phyloP scores from a whole-genome alignment of 805 yeast genomes.

The Candida mattraensis region DNA sequence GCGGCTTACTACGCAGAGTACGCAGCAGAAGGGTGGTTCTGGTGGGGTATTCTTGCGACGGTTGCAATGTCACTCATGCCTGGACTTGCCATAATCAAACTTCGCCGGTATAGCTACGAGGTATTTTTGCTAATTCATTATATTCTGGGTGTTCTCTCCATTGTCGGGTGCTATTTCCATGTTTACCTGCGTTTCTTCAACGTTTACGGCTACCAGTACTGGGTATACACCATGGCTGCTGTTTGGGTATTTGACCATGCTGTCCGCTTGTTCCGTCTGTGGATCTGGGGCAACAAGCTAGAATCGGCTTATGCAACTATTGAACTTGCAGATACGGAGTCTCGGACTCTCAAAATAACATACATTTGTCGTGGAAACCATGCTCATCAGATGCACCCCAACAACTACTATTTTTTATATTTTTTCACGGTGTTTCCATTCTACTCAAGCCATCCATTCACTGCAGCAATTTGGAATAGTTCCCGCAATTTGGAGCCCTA shows the following conservation, averaged over 20 bases:
- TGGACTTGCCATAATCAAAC: background rate
- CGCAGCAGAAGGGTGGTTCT: background rate
- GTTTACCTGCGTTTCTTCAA: background rate
- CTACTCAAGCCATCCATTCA: slow-evolving; percentile 2
- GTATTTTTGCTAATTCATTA: background rate
- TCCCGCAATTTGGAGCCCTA: too few species aligned
- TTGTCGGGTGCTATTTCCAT: slow-evolving; percentile 1
- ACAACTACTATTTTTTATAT: background rate
- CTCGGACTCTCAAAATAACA: background rate
- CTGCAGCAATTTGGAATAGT: slow-evolving; percentile 6
- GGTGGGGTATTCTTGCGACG: slow-evolving; percentile 1
- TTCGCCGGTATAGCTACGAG: background rate
- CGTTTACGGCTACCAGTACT: background rate
- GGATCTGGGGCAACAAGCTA: background rate
- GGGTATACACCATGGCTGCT: background rate
- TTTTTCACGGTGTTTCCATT: background rate
- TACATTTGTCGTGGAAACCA: background rate
- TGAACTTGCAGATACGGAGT: background rate
- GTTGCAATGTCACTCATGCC: slow-evolving; percentile 1
- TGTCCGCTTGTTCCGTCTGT: background rate
- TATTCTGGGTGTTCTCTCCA: background rate
- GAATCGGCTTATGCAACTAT: background rate
- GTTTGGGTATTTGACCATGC: slow-evolving; percentile 1
- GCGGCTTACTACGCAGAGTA: background rate
- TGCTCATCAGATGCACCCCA: background rate